Conservation (phyloP, 495 filamentous ascomycete genomes). For the Entonaema liquescens region DNA sequence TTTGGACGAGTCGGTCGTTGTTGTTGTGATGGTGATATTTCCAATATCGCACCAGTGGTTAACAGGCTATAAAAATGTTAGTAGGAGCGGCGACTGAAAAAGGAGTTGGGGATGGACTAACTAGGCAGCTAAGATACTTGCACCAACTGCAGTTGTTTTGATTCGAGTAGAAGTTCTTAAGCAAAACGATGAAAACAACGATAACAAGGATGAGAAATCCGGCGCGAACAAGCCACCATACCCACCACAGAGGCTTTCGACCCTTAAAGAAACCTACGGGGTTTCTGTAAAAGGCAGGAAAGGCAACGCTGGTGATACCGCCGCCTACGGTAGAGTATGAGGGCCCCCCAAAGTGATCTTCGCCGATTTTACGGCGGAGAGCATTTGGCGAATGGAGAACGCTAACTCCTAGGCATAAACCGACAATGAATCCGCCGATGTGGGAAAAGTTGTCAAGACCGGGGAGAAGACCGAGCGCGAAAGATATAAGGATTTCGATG, state of each 20-base stretch:
- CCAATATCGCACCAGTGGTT: conserved; percentile 82
- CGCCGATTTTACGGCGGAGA: conserved; percentile 78
- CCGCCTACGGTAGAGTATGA: conserved; percentile 55
- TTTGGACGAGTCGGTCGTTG: not conserved
- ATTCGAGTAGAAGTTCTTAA: conserved; percentile 89
- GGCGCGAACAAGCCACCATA: conserved; percentile 90
- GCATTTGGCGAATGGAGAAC: conserved; percentile 86
- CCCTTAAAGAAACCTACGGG: conserved; percentile 89
- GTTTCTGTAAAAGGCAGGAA: conserved; percentile 68
- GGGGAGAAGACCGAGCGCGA: conserved; percentile 90
- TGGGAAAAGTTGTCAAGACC: conserved; percentile 97
- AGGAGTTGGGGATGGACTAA: conserved; percentile 59
- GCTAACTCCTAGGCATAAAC: conserved; percentile 83
- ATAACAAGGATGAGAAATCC: conserved; percentile 80
- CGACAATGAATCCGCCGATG: conserved; percentile 95
- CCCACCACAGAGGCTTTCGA: conserved; percentile 94
- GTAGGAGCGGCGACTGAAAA: conserved; percentile 4
- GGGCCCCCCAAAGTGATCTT: conserved; percentile 58
- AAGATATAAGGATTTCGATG: conserved; percentile 85
- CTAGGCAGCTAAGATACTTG: conserved; percentile 90
- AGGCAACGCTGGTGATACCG: conserved; percentile 51
- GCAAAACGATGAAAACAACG: conserved; percentile 81
- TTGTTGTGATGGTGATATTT: conserved; percentile 46
- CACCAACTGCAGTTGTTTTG: conserved; percentile 85
- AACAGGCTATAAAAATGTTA: conserved; percentile 62